Evolutionary conservation across 768 basidiomycete genomes (phyloP), one percentile per base, ranked within the genome.

Genomic region (Rhodotorula paludigena): DNA sequence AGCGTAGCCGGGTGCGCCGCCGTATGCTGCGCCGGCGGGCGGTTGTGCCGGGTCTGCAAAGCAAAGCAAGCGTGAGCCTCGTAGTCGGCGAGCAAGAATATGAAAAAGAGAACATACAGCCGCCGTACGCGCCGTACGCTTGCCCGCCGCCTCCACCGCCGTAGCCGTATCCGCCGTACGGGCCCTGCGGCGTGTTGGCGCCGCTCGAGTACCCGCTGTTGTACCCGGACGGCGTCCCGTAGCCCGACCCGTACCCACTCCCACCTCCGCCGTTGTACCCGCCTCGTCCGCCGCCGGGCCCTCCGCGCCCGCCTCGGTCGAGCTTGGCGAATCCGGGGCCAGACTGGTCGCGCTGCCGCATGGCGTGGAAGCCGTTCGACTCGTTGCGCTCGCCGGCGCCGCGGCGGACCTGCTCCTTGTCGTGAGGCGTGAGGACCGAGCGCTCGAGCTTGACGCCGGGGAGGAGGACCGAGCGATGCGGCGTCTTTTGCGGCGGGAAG

Each of bases 401-500:
- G 21, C 73, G 36, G 3, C 68, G 36, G 3, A 76, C 71, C 33
- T 57, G 54, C 25, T 92, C 90, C 59, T 88, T 79, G 76, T 99
- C 96, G 36, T 81, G 80, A 5, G 85, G 77, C 18, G 83, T 84
- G 45, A 99, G 82, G 2, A 86, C 78, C 16, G 85, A 83, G 16
- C 82, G 79, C 1, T 84, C 82, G 63, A 82, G 83, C 71, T 80
- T 84, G 36, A 84, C 85, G 2, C 89, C 90, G 14, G 87, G 87
- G 3, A 99, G 81, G 35, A 98, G 80, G 49, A 87, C 81, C 23
- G 92, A 94, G 54, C 84, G 86, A 77, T 99, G 96, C 3, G 92
- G 90, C 5, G 83, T 83, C 20, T 87, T 77, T 75, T 97, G 94
- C 75, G 85, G 84, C 0, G 96, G 93, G 84, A 92, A 96, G 78